phyloP scores from a whole-genome alignment of 768 basidiomycete species.

The Chalciporus sphaerocephalus region DNA sequence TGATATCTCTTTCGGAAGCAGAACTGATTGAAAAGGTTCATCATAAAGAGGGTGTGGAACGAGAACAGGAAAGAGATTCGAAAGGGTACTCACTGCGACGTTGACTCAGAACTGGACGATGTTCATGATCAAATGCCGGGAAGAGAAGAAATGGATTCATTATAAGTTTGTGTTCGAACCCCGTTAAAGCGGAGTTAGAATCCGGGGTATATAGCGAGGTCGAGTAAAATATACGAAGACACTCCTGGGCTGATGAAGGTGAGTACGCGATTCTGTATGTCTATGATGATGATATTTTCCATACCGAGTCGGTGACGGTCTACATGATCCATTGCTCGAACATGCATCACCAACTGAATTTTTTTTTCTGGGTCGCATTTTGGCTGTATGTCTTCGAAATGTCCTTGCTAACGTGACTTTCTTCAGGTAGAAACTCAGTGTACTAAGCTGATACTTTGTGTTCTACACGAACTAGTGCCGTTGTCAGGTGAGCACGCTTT shows the following conservation, averaged over 20 bases:
- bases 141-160: background rate
- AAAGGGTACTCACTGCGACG: conserved; percentile 16
- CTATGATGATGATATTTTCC: conserved; percentile 63
- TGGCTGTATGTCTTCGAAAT: conserved; percentile 10
- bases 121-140: background rate
- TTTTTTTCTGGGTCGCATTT: conserved; percentile 26
- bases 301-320: conserved; percentile 69
- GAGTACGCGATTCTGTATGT: conserved; percentile 22
- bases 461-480: too few relatives aligned
- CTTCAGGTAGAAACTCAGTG: background rate
- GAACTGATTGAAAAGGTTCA: conserved; percentile 62
- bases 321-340: conserved; percentile 70
- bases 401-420: conserved; percentile 4
- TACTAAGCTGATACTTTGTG: background rate
- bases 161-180: conserved; percentile 19
- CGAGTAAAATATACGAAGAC: too few relatives aligned
- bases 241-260: too few relatives aligned
- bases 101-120: background rate
- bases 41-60: conserved; percentile 29
- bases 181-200: conserved; percentile 28
- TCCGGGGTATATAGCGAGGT: background rate
- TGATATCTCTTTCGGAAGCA: conserved; percentile 76
- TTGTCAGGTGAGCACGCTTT: conserved; percentile 9
- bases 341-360: conserved; percentile 65
- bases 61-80: background rate